These are phyloP conservation scores for Sporothrix pseudoabietina DNA, from an alignment of 2,329 filamentous ascomycete genomes.

Conservation along the genomic window DNA sequence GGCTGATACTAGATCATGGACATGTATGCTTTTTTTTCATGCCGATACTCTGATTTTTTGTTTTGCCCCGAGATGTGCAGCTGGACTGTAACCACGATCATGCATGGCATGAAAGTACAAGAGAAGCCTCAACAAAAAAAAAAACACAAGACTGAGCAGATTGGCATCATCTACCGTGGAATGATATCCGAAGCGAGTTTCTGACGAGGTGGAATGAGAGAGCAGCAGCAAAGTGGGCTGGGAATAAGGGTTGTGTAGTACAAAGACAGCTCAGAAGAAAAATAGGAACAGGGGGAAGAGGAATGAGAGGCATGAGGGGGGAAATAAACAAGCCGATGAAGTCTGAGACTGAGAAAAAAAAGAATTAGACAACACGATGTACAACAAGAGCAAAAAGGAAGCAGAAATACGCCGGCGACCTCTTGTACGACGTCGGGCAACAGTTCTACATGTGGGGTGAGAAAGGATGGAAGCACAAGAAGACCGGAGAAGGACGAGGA, in stretches of 20 bases:
- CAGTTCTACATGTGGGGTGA: neutral
- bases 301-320: neutral
- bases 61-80: constrained; percentile 28
- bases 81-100: constrained; percentile 19
- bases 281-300: neutral
- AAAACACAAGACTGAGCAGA: neutral
- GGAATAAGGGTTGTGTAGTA: neutral
- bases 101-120: neutral
- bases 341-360: neutral
- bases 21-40: neutral
- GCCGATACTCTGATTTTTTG: too few species aligned
- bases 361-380: neutral
- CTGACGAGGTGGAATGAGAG: neutral
- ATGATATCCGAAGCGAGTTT: neutral
- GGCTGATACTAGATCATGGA: neutral
- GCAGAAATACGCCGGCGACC: neutral
- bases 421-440: constrained; percentile 4
- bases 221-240: neutral
- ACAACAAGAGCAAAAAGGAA: neutral
- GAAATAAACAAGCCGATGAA: neutral
- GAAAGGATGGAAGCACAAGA: neutral
- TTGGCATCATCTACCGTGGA: neutral
- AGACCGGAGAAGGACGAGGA: neutral
- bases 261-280: neutral
- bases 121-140: neutral